A percentile compares a stretch with the other conserved stretches of the same genome.
Evolutionary conservation across 2,329 filamentous ascomycete species (phyloP).

Genomic region (Aspergillus chevalieri): DNA sequence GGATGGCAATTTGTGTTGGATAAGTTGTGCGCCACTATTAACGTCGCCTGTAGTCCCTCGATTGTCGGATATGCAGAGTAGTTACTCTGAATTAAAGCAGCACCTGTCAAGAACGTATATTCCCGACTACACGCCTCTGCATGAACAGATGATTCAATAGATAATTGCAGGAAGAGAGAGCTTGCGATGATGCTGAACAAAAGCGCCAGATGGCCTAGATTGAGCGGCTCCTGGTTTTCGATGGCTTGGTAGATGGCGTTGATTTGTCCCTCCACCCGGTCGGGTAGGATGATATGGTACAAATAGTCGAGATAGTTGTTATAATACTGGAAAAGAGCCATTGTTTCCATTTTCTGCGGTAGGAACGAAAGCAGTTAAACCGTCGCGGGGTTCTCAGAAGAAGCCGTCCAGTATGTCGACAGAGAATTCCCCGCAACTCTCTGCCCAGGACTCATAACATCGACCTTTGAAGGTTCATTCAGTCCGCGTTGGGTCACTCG

Average conservation of each 20-base stretch:
- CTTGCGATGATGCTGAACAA: constrained; percentile 30
- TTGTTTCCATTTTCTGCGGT: constrained; percentile 24
- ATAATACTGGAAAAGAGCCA: constrained; percentile 28
- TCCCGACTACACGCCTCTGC: constrained; percentile 21
- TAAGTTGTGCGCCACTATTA: constrained; percentile 25
- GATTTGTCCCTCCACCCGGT: constrained; percentile 19
- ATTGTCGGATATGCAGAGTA: constrained; percentile 24
- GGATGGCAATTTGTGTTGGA: constrained; percentile 20
- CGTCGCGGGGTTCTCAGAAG: constrained; percentile 15
- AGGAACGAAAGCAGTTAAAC: constrained; percentile 18
- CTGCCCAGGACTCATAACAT: background rate
- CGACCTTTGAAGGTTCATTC: background rate
- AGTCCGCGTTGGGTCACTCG: constrained; percentile 15
- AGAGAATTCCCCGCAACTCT: background rate
- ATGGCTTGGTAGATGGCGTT: constrained; percentile 24
- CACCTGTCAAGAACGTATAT: constrained; percentile 22
- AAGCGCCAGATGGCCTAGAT: constrained; percentile 25
- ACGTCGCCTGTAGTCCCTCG: constrained; percentile 28
- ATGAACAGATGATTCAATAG: constrained; percentile 13
- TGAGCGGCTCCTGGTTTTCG: constrained; percentile 11
- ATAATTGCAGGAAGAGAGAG: constrained; percentile 20
- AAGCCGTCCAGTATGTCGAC: constrained; percentile 2
- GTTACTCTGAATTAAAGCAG: constrained; percentile 27
- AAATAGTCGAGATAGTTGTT: constrained; percentile 27
- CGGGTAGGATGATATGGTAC: constrained; percentile 31